phyloP scores from a whole-genome alignment of 768 basidiomycete genomes.

The Trametes punicea region DNA sequence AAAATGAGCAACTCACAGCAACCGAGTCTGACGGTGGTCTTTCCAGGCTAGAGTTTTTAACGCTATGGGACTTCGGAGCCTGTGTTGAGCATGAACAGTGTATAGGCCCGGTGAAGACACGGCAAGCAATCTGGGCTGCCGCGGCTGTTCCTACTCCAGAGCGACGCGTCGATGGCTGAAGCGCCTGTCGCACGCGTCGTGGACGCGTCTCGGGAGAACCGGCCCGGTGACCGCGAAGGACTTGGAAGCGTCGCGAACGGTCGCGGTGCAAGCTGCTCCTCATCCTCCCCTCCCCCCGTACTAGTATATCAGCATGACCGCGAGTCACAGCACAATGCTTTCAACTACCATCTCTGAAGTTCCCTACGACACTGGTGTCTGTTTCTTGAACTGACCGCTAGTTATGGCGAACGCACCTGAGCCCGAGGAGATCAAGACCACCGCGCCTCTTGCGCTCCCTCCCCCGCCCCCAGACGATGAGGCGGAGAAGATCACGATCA shows the following conservation, averaged over 20 bases:
- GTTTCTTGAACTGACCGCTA: not conserved
- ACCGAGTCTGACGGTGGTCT: too few relatives aligned
- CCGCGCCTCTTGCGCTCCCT: slow-evolving; percentile 8
- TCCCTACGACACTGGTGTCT: not conserved
- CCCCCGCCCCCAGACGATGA: slow-evolving; percentile 3
- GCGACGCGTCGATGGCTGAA: too few relatives aligned
- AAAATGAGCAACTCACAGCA: too few relatives aligned
- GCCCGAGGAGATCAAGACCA: not conserved
- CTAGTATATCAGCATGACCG: not conserved
- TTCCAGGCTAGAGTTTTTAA: too few relatives aligned
- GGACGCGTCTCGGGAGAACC: not conserved
- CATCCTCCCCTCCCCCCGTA: too few relatives aligned
- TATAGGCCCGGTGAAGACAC: too few relatives aligned
- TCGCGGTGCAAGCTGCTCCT: not conserved
- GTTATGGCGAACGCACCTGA: not conserved
- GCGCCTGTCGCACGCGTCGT: not conserved
- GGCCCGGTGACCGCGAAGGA: not conserved
- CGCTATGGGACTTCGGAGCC: too few relatives aligned
- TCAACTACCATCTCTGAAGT: not conserved
- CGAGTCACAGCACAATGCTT: not conserved
- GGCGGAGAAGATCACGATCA: slow-evolving; percentile 10
- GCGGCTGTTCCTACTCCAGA: too few relatives aligned
- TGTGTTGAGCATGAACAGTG: too few relatives aligned
- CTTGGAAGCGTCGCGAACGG: slow-evolving; percentile 1
- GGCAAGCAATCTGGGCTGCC: too few relatives aligned